These are phyloP conservation scores for Dictyophora rubrovolvata DNA, from an alignment of 768 basidiomycete genomes.

Conservation along the genomic window DNA sequence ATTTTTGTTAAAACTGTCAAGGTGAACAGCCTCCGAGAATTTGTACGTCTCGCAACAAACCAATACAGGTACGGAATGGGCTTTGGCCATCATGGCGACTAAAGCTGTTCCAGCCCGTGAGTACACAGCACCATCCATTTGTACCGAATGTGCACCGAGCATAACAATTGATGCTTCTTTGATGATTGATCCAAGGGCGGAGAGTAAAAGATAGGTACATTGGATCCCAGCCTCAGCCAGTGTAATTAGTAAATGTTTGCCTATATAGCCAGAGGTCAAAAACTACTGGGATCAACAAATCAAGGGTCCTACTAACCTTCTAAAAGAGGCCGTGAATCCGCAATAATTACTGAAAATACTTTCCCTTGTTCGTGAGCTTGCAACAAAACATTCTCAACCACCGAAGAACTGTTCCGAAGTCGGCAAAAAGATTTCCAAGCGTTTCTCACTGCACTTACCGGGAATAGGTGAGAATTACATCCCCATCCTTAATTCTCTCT, in stretches of 20 bases:
- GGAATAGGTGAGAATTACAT: slow-evolving; percentile 88
- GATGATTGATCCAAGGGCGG: slow-evolving; percentile 72
- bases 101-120: slow-evolving; percentile 91
- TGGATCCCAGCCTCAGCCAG: slow-evolving; percentile 63
- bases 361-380: slow-evolving; percentile 66
- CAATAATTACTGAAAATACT: slow-evolving; percentile 80
- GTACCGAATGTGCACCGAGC: slow-evolving; percentile 88
- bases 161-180: slow-evolving; percentile 77
- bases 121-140: slow-evolving; percentile 90
- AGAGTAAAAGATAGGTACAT: slow-evolving; percentile 86
- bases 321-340: slow-evolving; percentile 89
- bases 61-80: slow-evolving; percentile 81
- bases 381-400: slow-evolving; percentile 84
- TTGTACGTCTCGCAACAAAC: slow-evolving; percentile 99
- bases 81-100: slow-evolving; percentile 93
- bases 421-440: background rate
- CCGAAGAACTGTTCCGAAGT: slow-evolving; percentile 59
- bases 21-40: slow-evolving; percentile 83
- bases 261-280: slow-evolving; percentile 28
- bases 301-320: slow-evolving; percentile 50
- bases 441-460: slow-evolving; percentile 37
- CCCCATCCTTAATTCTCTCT: slow-evolving; percentile 90
- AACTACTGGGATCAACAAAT: background rate
- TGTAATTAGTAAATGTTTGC: slow-evolving; percentile 64
- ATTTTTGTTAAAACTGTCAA: slow-evolving; percentile 94